These are phyloP conservation scores for Paraphoma sp. DNA, from an alignment of 2,329 filamentous ascomycete genomes.

Conservation along the genomic window DNA sequence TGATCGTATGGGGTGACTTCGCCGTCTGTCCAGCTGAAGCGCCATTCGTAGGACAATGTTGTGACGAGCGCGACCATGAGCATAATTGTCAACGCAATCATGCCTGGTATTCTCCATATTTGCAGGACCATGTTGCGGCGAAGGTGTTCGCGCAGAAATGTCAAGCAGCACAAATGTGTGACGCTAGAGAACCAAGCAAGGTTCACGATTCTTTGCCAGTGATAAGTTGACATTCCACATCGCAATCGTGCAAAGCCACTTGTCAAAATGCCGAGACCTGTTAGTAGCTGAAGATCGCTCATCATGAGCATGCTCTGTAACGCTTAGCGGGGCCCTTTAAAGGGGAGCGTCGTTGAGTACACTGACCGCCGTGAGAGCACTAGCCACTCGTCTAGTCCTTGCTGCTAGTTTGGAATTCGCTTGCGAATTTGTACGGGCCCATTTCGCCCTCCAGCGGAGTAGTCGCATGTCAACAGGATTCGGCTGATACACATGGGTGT, in stretches of 20 bases:
- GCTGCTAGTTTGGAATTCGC: neutral
- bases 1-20: neutral
- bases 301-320: slow-evolving; percentile 16
- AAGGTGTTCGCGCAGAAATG: slow-evolving; percentile 13
- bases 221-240: slow-evolving; percentile 19
- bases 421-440: neutral
- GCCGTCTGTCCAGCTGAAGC: neutral
- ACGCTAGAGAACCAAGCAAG: slow-evolving; percentile 21
- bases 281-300: slow-evolving; percentile 22
- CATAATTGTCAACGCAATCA: neutral
- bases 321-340: neutral
- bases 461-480: neutral
- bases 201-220: slow-evolving; percentile 18
- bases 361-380: neutral
- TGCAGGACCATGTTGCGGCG: slow-evolving; percentile 3
- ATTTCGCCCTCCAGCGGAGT: neutral
- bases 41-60: neutral
- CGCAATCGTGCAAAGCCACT: slow-evolving; percentile 19
- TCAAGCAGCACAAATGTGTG: slow-evolving; percentile 16
- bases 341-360: neutral
- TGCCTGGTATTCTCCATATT: slow-evolving; percentile 9
- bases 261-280: slow-evolving; percentile 19
- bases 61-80: neutral
- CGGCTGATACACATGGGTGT: neutral
- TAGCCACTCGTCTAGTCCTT: neutral